Base-by-base conservation (phyloP, 2,329 filamentous ascomycete genomes). In the Neofusicoccum parvum region DNA sequence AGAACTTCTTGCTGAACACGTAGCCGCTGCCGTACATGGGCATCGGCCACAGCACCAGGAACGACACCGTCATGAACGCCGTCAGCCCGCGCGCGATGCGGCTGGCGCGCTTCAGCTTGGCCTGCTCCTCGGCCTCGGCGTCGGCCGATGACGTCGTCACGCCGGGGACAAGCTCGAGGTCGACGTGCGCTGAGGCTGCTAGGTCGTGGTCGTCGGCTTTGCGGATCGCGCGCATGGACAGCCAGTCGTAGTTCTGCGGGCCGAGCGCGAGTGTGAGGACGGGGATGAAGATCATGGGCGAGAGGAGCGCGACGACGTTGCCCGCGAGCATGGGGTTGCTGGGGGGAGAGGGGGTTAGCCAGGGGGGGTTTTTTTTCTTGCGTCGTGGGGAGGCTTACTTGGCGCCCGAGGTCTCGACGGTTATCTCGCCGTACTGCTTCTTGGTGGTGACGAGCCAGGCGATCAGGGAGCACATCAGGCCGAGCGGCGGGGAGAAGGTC, bases 41-140 rank as follows among this genome's bases (percentile, higher is more conserved):
- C 85, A 97, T 94, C 0, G 94, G 93, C 92, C 93, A 97, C 15
- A 97, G 85, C 1, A 97, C 83, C 0, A 97, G 81, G 65, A 96
- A 82, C 0, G 87, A 84, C 0, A 96, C 67, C 0, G 92, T 91
- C 80, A 92, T 82, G 69, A 85, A 76, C 10, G 87, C 80, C 0
- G 89, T 91, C 68, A 87, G 75, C 37, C 78, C 80, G 59, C 85
- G 81, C 0, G 87, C 85, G 71, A 87, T 85, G 64, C 78, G 79
- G 17, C 81, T 78, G 1, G 81, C 78, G 36, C 78, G 78, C 59
- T 73, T 69, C 1, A 84, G 76, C 56, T 80, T 77, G 45, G 72
- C 73, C 68, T 81, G 76, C 67, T 84, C 81, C 23, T 70, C 72
- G 10, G 62, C 62, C 17, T 66, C 56, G 10, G 34, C 17, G 1